Evolutionary conservation across 495 filamentous ascomycete genomes (phyloP).

Genomic region (Aspergillus leporis): DNA sequence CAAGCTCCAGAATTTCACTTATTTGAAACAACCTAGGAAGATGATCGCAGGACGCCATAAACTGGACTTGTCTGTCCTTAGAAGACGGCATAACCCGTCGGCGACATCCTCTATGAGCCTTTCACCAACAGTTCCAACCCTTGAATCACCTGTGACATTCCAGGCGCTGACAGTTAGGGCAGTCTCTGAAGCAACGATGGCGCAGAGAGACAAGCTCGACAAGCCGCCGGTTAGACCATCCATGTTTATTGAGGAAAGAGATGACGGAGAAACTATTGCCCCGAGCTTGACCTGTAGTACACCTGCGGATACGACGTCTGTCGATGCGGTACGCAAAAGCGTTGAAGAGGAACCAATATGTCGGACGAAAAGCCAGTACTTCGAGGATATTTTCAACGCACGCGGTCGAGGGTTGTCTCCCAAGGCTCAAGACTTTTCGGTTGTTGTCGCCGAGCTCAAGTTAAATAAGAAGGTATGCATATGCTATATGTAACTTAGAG

Average conservation of each 20-base stretch:
- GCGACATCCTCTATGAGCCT: constrained; percentile 19
- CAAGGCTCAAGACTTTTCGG: constrained; percentile 59
- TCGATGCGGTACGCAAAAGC: constrained; percentile 14
- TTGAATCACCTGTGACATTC: constrained; percentile 26
- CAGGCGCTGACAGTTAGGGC: constrained; percentile 15
- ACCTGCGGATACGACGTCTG: constrained; percentile 16
- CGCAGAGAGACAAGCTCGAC: constrained; percentile 18
- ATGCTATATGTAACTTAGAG: not conserved
- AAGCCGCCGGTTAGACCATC: constrained; percentile 21
- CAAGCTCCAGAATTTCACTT: not conserved
- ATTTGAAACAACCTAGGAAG: not conserved
- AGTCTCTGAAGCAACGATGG: constrained; percentile 19
- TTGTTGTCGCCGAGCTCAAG: constrained; percentile 76
- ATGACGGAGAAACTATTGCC: constrained; percentile 26
- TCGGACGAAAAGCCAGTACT: constrained; percentile 52
- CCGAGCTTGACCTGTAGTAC: constrained; percentile 12
- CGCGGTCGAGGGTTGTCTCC: constrained; percentile 53
- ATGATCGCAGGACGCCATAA: constrained; percentile 19
- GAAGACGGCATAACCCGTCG: constrained; percentile 19
- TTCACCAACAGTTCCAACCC: constrained; percentile 22
- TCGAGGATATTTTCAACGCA: constrained; percentile 58
- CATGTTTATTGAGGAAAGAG: constrained; percentile 28
- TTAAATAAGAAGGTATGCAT: constrained; percentile 77
- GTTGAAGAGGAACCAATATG: constrained; percentile 25
- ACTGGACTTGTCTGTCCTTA: constrained; percentile 22